Conservation (phyloP, 345 rosid genomes). For the Heritiera fomes region DNA sequence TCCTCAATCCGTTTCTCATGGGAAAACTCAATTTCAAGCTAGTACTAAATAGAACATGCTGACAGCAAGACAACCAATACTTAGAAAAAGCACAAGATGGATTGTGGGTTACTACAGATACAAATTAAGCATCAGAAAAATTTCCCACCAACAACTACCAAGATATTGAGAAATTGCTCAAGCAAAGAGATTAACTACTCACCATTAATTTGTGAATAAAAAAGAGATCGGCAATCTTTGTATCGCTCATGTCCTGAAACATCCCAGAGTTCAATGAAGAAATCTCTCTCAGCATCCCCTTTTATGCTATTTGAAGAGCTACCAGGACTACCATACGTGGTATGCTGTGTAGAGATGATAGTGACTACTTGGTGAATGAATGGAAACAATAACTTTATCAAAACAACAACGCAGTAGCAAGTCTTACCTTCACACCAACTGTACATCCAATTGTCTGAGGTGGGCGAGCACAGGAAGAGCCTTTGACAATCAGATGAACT, state of each 20-base stretch:
- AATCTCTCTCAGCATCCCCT: constrained; percentile 94
- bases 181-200: constrained; percentile 24
- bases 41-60: background rate
- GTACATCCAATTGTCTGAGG: constrained; percentile 95
- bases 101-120: background rate
- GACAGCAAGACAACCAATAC: background rate
- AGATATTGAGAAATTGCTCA: constrained; percentile 9
- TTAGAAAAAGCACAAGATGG: background rate
- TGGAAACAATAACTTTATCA: constrained; percentile 10
- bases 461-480: constrained; percentile 67
- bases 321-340: constrained; percentile 68
- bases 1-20: background rate
- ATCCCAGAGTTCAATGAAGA: constrained; percentile 99
- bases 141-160: background rate
- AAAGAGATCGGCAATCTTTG: constrained; percentile 92
- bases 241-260: constrained; percentile 97
- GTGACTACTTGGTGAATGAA: constrained; percentile 26
- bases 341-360: constrained; percentile 48
- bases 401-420: constrained; percentile 9
- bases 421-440: constrained; percentile 89
- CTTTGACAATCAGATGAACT: constrained; percentile 83
- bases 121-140: background rate
- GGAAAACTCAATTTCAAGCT: background rate
- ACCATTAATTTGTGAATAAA: constrained; percentile 97
- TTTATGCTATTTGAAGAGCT: constrained; percentile 90